phyloP scores from a whole-genome alignment of 768 basidiomycete species.

The Pulveroboletus sp. region DNA sequence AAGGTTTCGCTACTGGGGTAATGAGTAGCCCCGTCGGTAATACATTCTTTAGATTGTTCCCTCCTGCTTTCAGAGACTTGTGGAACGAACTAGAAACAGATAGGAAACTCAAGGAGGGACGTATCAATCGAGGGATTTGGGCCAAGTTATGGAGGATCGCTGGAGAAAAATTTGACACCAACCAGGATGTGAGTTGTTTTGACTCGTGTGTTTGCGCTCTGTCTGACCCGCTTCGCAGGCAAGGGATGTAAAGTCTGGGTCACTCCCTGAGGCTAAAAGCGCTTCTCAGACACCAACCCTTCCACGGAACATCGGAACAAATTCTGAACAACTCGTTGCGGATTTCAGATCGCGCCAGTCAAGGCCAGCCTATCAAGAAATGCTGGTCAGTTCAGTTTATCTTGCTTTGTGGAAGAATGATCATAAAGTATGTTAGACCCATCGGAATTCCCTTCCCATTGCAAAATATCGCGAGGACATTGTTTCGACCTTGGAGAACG shows the following conservation, averaged over 20 bases:
- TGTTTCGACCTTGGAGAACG: constrained; percentile 58
- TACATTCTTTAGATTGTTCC: constrained; percentile 77
- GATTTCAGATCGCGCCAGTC: constrained; percentile 60
- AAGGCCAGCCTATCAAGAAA: constrained; percentile 72
- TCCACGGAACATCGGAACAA: constrained; percentile 12
- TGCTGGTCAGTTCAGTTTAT: constrained; percentile 61
- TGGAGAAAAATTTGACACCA: constrained; percentile 49
- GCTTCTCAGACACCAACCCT: constrained; percentile 1
- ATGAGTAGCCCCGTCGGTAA: constrained; percentile 43
- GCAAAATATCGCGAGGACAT: constrained; percentile 77
- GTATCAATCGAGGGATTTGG: constrained; percentile 68
- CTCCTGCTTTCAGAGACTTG: constrained; percentile 77
- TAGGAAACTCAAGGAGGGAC: constrained; percentile 59
- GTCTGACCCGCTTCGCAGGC: constrained; percentile 16
- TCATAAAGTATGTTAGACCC: constrained; percentile 40
- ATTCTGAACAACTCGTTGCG: constrained; percentile 50
- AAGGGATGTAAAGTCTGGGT: constrained; percentile 19
- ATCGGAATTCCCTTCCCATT: constrained; percentile 81
- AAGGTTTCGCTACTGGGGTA: constrained; percentile 59
- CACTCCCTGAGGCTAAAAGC: constrained; percentile 15
- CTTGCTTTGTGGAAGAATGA: neutral
- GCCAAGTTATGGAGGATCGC: constrained; percentile 58
- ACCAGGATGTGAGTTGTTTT: constrained; percentile 39
- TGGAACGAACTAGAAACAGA: constrained; percentile 84
- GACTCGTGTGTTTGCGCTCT: neutral